phyloP scores from a whole-genome alignment of 2,329 filamentous ascomycete species.

The Microdochium bolleyi region DNA sequence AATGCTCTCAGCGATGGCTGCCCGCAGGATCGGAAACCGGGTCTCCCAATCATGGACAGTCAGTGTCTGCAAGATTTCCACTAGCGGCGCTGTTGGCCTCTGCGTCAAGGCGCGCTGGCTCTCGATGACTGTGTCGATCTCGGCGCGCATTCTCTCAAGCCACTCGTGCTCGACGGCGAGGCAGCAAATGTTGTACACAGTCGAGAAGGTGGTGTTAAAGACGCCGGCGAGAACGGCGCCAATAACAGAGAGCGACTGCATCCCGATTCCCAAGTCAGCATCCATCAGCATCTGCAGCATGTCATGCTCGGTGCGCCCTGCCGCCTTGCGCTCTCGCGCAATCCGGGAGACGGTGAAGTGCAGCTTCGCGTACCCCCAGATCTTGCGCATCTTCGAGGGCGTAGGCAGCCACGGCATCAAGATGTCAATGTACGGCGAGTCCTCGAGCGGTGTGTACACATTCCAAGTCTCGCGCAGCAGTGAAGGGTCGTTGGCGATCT shows the following conservation, averaged over 20 bases:
- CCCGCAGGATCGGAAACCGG: neutral
- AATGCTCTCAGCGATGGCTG: constrained; percentile 1
- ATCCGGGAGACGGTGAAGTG: neutral
- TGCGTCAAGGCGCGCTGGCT: neutral
- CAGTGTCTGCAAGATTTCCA: neutral
- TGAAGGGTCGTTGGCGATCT: constrained; percentile 1
- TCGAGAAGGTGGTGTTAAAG: constrained; percentile 3
- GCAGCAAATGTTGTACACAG: constrained; percentile 1
- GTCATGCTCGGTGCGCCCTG: neutral
- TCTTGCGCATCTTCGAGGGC: constrained; percentile 1
- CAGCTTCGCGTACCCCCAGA: constrained; percentile 1
- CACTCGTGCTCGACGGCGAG: neutral
- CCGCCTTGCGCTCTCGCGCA: neutral
- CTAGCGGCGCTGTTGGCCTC: neutral
- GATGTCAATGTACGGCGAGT: constrained; percentile 3
- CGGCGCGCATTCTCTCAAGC: neutral
- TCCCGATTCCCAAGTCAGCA: neutral
- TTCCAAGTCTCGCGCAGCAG: constrained; percentile 1
- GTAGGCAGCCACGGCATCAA: constrained; percentile 3
- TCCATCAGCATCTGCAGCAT: constrained; percentile 3
- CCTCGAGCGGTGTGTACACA: constrained; percentile 2
- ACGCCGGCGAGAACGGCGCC: constrained; percentile 3
- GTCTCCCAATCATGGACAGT: constrained; percentile 2
- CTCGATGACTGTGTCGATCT: neutral
- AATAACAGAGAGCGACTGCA: neutral